Conservation (phyloP, 441 rosid genomes). For the Gossypium trilobum region DNA sequence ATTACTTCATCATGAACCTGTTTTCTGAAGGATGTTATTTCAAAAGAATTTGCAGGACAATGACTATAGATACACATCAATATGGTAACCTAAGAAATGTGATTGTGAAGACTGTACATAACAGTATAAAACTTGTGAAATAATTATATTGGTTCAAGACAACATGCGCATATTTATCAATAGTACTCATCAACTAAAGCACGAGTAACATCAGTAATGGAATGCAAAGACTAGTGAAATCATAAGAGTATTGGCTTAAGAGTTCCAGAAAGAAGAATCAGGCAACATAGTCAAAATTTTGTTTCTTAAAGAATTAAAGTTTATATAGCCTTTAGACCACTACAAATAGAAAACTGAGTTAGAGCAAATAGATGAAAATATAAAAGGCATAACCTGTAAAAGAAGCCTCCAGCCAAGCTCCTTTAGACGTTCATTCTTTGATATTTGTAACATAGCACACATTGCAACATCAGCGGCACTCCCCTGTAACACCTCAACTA, state of each 20-base stretch:
- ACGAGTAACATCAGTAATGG: not conserved
- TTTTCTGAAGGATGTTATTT: conserved; percentile 17
- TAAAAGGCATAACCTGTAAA: conserved; percentile 53
- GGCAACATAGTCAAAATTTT: not conserved
- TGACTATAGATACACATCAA: not conserved
- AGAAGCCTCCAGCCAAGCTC: conserved; percentile 92
- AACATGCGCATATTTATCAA: not conserved
- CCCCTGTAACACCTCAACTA: conserved; percentile 45
- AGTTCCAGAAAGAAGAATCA: not conserved
- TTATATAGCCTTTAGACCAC: not conserved
- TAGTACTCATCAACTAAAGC: too few relatives aligned
- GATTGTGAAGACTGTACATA: not conserved
- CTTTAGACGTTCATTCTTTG: conserved; percentile 45
- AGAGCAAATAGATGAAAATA: not conserved
- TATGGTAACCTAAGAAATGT: not conserved
- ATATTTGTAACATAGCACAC: conserved; percentile 92
- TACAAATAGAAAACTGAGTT: not conserved
- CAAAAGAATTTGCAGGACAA: not conserved
- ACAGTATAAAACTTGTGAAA: not conserved
- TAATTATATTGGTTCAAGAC: not conserved
- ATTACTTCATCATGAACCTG: conserved; percentile 99
- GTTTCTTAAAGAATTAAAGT: not conserved
- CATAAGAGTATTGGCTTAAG: not conserved
- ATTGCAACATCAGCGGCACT: conserved; percentile 99
- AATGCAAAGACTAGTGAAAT: not conserved